These are phyloP conservation scores for Chlamydomonas reinhardtii DNA, from an alignment of 163 green algal genomes.

Conservation along the genomic window DNA sequence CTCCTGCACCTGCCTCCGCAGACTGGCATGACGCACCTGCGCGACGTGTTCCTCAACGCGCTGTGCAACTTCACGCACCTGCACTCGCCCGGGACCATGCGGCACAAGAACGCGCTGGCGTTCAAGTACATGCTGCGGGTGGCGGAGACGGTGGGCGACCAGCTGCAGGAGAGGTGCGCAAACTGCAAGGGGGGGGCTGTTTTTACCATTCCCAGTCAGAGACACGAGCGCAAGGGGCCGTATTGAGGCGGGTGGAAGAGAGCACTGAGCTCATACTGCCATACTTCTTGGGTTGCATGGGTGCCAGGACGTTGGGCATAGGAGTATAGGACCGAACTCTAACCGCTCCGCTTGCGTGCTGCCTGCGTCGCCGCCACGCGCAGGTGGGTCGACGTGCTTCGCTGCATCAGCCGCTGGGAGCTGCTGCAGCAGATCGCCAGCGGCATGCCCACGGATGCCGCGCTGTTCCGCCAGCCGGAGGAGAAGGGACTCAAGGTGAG, in stretches of 20 bases:
- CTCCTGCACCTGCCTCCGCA: too few relatives aligned
- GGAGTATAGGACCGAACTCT: too few relatives aligned
- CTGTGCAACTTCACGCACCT: constrained; percentile 95
- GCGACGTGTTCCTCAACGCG: constrained; percentile 87
- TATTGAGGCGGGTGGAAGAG: too few relatives aligned
- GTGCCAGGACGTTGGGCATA: not conserved
- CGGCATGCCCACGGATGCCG: constrained; percentile 87
- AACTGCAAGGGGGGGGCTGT: not conserved
- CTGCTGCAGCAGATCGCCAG: constrained; percentile 89
- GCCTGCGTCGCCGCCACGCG: too few relatives aligned
- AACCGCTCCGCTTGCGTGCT: not conserved
- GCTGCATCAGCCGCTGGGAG: constrained; percentile 94
- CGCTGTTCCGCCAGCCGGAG: constrained; percentile 76
- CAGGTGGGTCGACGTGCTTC: constrained; percentile 93
- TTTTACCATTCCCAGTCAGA: too few relatives aligned
- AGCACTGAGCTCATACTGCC: too few relatives aligned
- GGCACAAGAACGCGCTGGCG: constrained; percentile 92
- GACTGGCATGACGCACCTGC: constrained; percentile 89
- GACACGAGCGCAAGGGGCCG: too few relatives aligned
- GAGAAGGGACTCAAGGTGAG: constrained; percentile 28
- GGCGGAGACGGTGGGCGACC: constrained; percentile 89
- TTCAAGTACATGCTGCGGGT: constrained; percentile 85
- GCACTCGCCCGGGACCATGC: constrained; percentile 89
- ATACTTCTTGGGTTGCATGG: not conserved
- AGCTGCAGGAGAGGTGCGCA: constrained; percentile 75